These are phyloP conservation scores for Aspergillus conjunctus DNA, from an alignment of 495 filamentous ascomycete genomes.

Conservation along the genomic window DNA sequence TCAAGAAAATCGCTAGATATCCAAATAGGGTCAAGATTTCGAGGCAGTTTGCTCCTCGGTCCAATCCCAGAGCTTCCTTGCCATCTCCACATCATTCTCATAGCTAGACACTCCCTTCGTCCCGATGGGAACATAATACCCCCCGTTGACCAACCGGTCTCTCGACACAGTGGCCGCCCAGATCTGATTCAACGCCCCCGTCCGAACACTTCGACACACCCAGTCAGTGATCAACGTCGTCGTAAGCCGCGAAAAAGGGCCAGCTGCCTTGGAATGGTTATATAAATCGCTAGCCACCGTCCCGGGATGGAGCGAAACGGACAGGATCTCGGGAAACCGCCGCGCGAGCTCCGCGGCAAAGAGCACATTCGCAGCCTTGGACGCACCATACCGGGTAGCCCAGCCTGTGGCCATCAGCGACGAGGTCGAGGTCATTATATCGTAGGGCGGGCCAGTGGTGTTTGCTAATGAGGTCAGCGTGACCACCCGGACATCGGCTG, in stretches of 20 bases:
- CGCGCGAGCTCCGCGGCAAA: slow-evolving; percentile 62
- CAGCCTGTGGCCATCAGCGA: slow-evolving; percentile 22
- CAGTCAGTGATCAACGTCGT: slow-evolving; percentile 25
- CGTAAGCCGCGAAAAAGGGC: slow-evolving; percentile 30
- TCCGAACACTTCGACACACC: slow-evolving; percentile 39
- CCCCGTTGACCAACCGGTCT: slow-evolving; percentile 48
- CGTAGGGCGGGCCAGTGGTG: slow-evolving; percentile 54
- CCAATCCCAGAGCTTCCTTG: slow-evolving; percentile 62
- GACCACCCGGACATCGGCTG: slow-evolving; percentile 27
- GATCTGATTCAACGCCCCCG: slow-evolving; percentile 60
- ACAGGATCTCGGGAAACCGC: slow-evolving; percentile 57
- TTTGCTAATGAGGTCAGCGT: slow-evolving; percentile 38
- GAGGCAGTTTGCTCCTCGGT: slow-evolving; percentile 55
- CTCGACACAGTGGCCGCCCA: slow-evolving; percentile 52
- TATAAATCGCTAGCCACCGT: slow-evolving; percentile 60
- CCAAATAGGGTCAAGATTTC: slow-evolving; percentile 12
- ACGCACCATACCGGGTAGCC: slow-evolving; percentile 56
- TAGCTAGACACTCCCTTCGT: slow-evolving; percentile 37
- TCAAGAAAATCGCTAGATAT: neutral
- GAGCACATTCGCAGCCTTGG: slow-evolving; percentile 64
- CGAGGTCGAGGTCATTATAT: slow-evolving; percentile 38
- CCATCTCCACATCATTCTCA: slow-evolving; percentile 51
- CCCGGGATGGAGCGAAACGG: slow-evolving; percentile 68
- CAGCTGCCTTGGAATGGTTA: slow-evolving; percentile 29
- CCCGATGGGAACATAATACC: slow-evolving; percentile 62